These are phyloP conservation scores for Hirschfeldia incana DNA, from an alignment of 345 rosid genomes.

Conservation along the genomic window DNA sequence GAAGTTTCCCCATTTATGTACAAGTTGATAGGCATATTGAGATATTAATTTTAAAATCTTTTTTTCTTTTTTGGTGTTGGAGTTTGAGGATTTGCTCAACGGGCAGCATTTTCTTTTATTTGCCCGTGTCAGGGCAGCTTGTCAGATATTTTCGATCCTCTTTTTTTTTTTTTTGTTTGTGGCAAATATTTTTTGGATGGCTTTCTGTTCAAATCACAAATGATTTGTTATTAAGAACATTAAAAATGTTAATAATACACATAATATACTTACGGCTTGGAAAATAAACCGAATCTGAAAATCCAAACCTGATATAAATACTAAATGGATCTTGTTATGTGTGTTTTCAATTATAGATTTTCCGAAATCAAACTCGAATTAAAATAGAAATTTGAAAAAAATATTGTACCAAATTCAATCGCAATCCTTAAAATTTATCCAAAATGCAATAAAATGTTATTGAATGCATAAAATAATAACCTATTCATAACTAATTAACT, in stretches of 20 bases:
- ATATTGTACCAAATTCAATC: too few relatives aligned
- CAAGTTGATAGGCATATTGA: slow-evolving; percentile 2
- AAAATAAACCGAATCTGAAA: too few relatives aligned
- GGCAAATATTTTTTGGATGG: background rate
- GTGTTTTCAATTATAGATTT: too few relatives aligned
- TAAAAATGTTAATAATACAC: background rate
- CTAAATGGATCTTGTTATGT: too few relatives aligned
- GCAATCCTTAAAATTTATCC: too few relatives aligned
- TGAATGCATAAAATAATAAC: too few relatives aligned
- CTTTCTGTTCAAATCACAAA: background rate
- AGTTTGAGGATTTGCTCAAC: background rate
- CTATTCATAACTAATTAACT: too few relatives aligned
- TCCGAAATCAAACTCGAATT: too few relatives aligned
- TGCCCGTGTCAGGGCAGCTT: slow-evolving; percentile 44
- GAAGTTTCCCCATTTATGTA: slow-evolving; percentile 45
- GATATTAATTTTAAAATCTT: slow-evolving; percentile 17
- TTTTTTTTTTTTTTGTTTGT: background rate
- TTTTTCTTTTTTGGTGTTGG: background rate
- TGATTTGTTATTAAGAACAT: background rate
- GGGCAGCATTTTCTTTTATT: background rate
- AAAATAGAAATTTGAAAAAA: too few relatives aligned
- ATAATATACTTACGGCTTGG: background rate
- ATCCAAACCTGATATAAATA: too few relatives aligned
- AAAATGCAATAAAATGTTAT: too few relatives aligned
- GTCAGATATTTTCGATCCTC: slow-evolving; percentile 33